Percentiles rank a stretch among this genome's conserved stretches.
phyloP scores from a whole-genome alignment of 768 basidiomycete species.

The Tulasnella sp. region DNA sequence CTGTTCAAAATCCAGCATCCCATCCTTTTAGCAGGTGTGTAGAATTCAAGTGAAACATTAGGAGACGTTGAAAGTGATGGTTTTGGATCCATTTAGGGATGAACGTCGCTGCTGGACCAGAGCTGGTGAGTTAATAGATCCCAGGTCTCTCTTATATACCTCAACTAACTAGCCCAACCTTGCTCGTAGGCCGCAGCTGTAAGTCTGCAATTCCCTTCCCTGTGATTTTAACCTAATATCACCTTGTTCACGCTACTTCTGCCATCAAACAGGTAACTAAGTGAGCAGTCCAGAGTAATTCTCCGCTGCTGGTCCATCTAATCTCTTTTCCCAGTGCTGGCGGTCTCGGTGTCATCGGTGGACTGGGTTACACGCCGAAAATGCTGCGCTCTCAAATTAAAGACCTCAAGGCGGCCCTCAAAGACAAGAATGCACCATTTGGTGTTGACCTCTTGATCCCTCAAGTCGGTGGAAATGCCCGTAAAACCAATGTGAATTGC shows the following conservation, averaged over 20 bases:
- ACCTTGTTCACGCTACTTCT: background rate
- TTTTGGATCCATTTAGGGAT: conserved; percentile 31
- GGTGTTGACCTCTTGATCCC: conserved; percentile 87
- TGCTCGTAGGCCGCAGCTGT: conserved; percentile 16
- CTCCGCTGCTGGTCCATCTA: background rate
- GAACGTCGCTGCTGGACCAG: conserved; percentile 81
- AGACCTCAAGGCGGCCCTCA: conserved; percentile 53
- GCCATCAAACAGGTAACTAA: conserved; percentile 7
- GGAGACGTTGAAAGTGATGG: conserved; percentile 19
- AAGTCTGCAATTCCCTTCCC: background rate
- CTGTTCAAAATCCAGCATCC: conserved; percentile 77
- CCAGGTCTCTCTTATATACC: too few relatives aligned
- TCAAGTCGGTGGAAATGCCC: conserved; percentile 70
- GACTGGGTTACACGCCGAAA: conserved; percentile 74
- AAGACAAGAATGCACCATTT: conserved; percentile 67
- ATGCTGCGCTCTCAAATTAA: conserved; percentile 61
- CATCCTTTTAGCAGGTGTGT: conserved; percentile 62
- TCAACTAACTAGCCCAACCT: too few relatives aligned
- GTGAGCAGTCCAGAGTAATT: background rate
- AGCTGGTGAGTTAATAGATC: too few relatives aligned
- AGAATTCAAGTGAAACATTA: conserved; percentile 27
- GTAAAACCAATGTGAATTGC: conserved; percentile 74
- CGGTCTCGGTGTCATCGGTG: conserved; percentile 85
- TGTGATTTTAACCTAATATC: background rate
- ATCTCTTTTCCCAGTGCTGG: conserved; percentile 38